Conservation (phyloP, 2,329 filamentous ascomycete species). For the Grosmannia serpens region DNA sequence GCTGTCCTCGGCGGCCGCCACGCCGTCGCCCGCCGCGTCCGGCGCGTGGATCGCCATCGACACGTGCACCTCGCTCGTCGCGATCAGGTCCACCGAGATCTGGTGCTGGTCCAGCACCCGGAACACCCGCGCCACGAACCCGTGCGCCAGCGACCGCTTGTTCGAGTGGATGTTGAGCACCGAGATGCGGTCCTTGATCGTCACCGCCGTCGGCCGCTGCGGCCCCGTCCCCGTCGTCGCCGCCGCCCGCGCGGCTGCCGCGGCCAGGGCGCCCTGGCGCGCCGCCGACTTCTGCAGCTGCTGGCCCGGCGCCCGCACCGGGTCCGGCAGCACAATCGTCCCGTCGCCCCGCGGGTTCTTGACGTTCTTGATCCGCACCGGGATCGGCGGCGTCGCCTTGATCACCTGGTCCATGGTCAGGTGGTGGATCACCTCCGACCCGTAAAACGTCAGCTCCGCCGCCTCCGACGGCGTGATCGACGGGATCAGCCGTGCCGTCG, state of each 20-base stretch:
- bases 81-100: slow-evolving; percentile 91
- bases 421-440: slow-evolving; percentile 94
- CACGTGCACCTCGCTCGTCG: slow-evolving; percentile 91
- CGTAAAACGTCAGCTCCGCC: slow-evolving; percentile 88
- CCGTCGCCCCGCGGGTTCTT: slow-evolving; percentile 72
- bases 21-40: slow-evolving; percentile 36
- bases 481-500: slow-evolving; percentile 78
- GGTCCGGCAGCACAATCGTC: slow-evolving; percentile 74
- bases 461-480: slow-evolving; percentile 91
- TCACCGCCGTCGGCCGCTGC: slow-evolving; percentile 77
- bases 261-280: neutral
- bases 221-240: slow-evolving; percentile 35
- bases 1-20: slow-evolving; percentile 27
- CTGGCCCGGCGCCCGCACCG: slow-evolving; percentile 39
- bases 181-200: slow-evolving; percentile 92
- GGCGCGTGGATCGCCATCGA: slow-evolving; percentile 92
- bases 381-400: slow-evolving; percentile 65
- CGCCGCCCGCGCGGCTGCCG: neutral
- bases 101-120: slow-evolving; percentile 76
- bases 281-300: slow-evolving; percentile 36
- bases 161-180: slow-evolving; percentile 98
- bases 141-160: slow-evolving; percentile 89
- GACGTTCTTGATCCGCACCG: slow-evolving; percentile 84
- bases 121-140: slow-evolving; percentile 92
- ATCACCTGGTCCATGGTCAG: slow-evolving; percentile 97